Base-by-base conservation (phyloP, 805 yeast genomes). In the Metschnikowia peoriensis region DNA sequence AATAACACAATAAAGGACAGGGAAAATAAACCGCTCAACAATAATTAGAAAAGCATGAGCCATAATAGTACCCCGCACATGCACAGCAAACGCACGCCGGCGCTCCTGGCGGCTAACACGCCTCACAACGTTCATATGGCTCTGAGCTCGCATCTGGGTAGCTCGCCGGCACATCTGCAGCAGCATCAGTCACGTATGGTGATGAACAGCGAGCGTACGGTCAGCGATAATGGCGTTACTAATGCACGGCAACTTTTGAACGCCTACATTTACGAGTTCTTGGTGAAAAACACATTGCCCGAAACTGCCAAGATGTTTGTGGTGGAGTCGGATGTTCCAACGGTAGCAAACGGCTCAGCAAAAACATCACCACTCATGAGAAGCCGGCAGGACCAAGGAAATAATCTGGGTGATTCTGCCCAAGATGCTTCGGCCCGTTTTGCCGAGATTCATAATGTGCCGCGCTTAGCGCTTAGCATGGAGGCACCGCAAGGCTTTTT, bases 401-500 rank as follows among this genome's bases (percentile, higher is more conserved):
- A 22, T 4, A 22, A 4, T 22, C 22, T 22, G 22, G 22, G 22
- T 2, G 22, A 22, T 22, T 22, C 22, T 22, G 22, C 22, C 22
- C 22, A 22, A 17, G 52, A 34, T 10, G 52, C 52, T 12, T 52
- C 51, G 17, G 49, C 56, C 40, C 73, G 67, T 46, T 63, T 69
- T 44, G 66, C 64, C 44, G 72, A 67, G 56, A 76, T 72, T 7
- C 66, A 71, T 51, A 80, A 77, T 46, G 65, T 83, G 8, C 83
- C 86, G 1, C 72, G 73, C 14, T 65, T 82, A 37, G 70, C 73
- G 22, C 76, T 85, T 63, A 73, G 83, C 10, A 81, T 88, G 79
- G 94, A 90, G 63, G 86, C 96, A 1, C 94, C 96, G 0, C 89
- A 86, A 61, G 94, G 97, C 7, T 91, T 89, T 63, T 71, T 91